Percentiles rank a stretch among this genome's conserved stretches.
These are phyloP conservation scores for Phytopythium oedochilum DNA, from an alignment of 352 stramenopile species.

Conservation along the genomic window DNA sequence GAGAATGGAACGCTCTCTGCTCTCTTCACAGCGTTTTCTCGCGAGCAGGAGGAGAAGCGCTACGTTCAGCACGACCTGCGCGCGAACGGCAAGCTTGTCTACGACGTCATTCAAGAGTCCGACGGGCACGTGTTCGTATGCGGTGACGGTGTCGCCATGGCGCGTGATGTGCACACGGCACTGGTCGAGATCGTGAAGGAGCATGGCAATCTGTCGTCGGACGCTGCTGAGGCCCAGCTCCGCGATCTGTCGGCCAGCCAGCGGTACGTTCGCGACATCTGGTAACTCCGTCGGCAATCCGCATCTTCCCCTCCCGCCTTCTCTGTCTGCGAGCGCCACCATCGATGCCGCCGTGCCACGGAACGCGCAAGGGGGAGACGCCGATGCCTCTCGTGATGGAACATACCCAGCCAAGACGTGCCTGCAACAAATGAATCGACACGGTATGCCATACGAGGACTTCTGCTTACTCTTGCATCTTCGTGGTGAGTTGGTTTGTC, in stretches of 20 bases:
- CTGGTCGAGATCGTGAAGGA: constrained; percentile 78
- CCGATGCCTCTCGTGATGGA: neutral
- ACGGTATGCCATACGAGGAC: neutral
- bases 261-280: constrained; percentile 89
- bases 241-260: constrained; percentile 52
- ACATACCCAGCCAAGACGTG: neutral
- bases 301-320: constrained; percentile 5
- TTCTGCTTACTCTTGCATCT: neutral
- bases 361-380: constrained; percentile 1
- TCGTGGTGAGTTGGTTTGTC: neutral
- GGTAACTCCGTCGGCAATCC: constrained; percentile 26
- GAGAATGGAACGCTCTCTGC: constrained; percentile 67
- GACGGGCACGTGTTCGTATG: constrained; percentile 92
- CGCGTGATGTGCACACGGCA: constrained; percentile 90
- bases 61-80: constrained; percentile 92
- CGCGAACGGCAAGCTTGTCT: constrained; percentile 53
- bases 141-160: constrained; percentile 94
- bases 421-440: neutral
- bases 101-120: constrained; percentile 70
- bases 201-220: constrained; percentile 41
- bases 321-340: neutral
- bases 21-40: constrained; percentile 91
- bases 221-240: constrained; percentile 61
- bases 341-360: neutral
- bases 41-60: constrained; percentile 85